Evolutionary conservation across 805 yeast species (phyloP), one percentile per base, ranked within the genome.

Genomic region (Candida sakaeoensis): DNA sequence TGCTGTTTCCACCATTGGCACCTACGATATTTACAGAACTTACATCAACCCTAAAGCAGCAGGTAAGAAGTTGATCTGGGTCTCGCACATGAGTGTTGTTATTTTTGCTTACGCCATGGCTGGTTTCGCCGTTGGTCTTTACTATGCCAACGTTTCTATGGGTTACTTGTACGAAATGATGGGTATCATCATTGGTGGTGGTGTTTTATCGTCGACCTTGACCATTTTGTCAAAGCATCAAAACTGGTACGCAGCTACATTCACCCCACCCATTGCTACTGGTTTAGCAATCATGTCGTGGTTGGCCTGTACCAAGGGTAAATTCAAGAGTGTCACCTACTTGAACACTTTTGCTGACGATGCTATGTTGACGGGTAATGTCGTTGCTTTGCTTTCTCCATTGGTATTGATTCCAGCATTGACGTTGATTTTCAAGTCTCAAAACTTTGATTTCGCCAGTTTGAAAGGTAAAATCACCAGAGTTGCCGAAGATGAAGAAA

Each of bases 121-220:
- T 28, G 91, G 85, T 0, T 85, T 89, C 57, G 77, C 95, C 14
- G 80, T 83, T 48, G 95, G 95, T 8, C 70, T 89, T 36, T 75
- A 77, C 63, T 85, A 88, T 52, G 95, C 91, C 14, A 83, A 81
- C 9, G 82, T 88, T 39, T 78, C 86, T 23, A 82, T 88, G 86
- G 95, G 96, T 21, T 89, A 82, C 63, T 69, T 89, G 29, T 87
- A 87, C 61, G 86, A 85, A 56, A 64, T 89, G 47, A 87, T 87
- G 95, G 96, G 96, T 40, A 78, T 88, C 42, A 83, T 89, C 33
- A 85, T 89, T 39, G 84, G 93, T 4, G 79, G 91, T 45, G 95
- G 91, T 17, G 96, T 89, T 5, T 61, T 85, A 33, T 95, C 96
- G 2, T 76, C 84, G 28, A 76, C 79, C 4, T 61, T 84, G 53